Evolutionary conservation across 176 grass and related monocot genomes (phyloP).

Genomic region (Raddia guianensis): DNA sequence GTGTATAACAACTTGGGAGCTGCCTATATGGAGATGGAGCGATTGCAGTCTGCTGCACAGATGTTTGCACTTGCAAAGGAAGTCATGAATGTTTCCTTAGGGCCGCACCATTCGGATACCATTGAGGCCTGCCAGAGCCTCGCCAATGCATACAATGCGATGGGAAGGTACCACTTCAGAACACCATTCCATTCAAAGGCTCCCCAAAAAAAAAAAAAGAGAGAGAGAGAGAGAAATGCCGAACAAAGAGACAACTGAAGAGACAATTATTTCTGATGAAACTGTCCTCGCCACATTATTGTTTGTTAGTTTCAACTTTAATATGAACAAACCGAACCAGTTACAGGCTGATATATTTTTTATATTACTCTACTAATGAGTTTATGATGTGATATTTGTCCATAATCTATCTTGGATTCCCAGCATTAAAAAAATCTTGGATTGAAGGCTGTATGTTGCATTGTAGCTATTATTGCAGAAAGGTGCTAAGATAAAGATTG

Average conservation of each 20-base stretch:
- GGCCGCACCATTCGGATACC: constrained; percentile 81
- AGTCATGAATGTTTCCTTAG: constrained; percentile 78
- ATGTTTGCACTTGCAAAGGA: constrained; percentile 90
- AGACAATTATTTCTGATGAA: background rate
- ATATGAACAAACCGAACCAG: background rate
- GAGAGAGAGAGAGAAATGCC: too few relatives aligned
- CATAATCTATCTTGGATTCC: constrained; percentile 14
- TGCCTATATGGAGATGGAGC: constrained; percentile 89
- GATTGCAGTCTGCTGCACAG: constrained; percentile 76
- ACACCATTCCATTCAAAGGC: background rate
- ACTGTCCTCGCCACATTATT: background rate
- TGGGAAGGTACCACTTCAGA: constrained; percentile 66
- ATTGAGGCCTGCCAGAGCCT: constrained; percentile 89
- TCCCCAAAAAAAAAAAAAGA: background rate
- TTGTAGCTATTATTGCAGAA: background rate
- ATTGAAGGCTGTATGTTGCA: background rate
- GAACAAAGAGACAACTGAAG: background rate
- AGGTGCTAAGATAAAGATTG: constrained; percentile 2
- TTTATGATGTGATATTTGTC: background rate
- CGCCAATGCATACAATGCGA: constrained; percentile 74
- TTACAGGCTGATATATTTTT: background rate
- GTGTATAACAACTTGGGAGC: constrained; percentile 89
- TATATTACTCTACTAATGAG: background rate
- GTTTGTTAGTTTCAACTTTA: background rate
- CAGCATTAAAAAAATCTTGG: background rate